phyloP scores from a whole-genome alignment of 441 rosid genomes.

The Monsonia emarginata region DNA sequence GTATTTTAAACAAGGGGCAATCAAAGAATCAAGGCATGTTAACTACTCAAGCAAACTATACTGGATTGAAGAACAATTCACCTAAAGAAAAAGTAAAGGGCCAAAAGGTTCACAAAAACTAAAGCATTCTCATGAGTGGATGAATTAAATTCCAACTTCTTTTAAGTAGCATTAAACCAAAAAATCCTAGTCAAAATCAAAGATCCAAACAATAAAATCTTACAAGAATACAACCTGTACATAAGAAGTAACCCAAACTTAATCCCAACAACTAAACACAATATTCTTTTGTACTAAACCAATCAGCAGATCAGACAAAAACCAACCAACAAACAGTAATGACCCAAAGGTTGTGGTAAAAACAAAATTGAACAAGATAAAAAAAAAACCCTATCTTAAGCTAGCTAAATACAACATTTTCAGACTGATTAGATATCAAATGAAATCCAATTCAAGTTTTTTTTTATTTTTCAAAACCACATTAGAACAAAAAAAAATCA shows the following conservation, averaged over 20 bases:
- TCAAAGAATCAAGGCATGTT: slow-evolving; percentile 21
- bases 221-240: background rate
- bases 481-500: background rate
- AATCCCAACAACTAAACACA: background rate
- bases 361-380: background rate
- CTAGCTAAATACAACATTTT: background rate
- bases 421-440: background rate
- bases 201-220: background rate
- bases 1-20: slow-evolving; percentile 8
- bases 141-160: background rate
- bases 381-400: background rate
- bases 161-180: background rate
- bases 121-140: background rate
- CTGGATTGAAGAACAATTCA: slow-evolving; percentile 20
- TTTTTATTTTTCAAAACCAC: background rate
- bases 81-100: background rate
- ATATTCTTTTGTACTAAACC: background rate
- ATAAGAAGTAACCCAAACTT: background rate
- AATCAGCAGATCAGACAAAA: background rate
- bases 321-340: background rate
- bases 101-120: background rate
- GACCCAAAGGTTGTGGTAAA: background rate
- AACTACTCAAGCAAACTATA: slow-evolving; percentile 23
- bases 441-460: background rate
- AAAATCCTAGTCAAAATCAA: background rate